These are phyloP conservation scores for Coniochaeta ligniaria DNA, from an alignment of 2,329 filamentous ascomycete species.

Conservation along the genomic window DNA sequence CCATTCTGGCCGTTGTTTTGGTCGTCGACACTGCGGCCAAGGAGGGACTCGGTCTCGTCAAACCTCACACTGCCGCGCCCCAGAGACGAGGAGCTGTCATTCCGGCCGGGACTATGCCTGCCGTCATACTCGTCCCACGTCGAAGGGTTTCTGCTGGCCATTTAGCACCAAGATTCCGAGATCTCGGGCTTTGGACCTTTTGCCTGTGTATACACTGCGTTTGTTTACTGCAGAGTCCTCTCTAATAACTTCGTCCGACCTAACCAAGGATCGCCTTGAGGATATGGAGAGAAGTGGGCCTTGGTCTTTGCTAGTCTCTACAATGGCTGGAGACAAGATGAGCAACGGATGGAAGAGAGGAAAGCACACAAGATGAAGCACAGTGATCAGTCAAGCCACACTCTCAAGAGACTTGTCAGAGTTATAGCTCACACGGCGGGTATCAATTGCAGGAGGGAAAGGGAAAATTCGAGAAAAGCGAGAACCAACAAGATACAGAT, in stretches of 20 bases:
- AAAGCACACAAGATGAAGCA: neutral
- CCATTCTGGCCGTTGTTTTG: conserved; percentile 20
- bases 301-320: neutral
- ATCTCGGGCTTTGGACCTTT: neutral
- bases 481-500: neutral
- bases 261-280: neutral
- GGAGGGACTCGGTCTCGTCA: conserved; percentile 35
- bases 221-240: neutral
- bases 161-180: conserved; percentile 2
- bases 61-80: conserved; percentile 32
- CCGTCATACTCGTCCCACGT: conserved; percentile 41
- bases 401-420: neutral
- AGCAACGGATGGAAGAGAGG: neutral
- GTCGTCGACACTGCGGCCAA: conserved; percentile 27
- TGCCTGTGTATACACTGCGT: neutral
- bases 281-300: neutral
- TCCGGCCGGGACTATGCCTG: conserved; percentile 29
- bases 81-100: conserved; percentile 31
- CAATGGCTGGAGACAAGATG: neutral
- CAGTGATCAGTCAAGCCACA: neutral
- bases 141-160: conserved; percentile 26
- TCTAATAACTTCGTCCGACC: neutral
- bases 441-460: neutral
- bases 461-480: neutral
- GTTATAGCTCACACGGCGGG: neutral